Conservation (phyloP, 1,139 yeast species). For the Waltiozyma solani region DNA sequence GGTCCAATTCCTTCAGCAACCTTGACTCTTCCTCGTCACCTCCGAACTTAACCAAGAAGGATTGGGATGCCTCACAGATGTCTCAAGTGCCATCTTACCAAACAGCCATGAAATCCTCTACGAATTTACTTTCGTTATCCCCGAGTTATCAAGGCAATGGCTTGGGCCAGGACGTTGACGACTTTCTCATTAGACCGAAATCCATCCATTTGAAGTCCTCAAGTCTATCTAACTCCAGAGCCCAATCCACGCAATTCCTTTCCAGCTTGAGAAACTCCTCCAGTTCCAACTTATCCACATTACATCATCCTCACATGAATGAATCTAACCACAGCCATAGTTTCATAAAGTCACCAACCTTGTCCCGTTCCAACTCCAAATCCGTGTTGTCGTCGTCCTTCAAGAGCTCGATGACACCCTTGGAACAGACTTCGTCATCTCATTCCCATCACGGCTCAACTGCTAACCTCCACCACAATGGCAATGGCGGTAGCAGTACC, state of each 20-base stretch:
- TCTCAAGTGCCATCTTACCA: constrained; percentile 76
- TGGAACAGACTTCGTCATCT: background rate
- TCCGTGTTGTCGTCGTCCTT: background rate
- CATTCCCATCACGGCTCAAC: background rate
- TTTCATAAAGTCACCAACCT: background rate
- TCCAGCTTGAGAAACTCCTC: constrained; percentile 11
- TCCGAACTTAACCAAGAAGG: constrained; percentile 7
- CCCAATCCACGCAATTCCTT: constrained; percentile 17
- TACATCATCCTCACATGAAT: too few species aligned
- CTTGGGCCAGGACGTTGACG: constrained; percentile 10
- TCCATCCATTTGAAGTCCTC: constrained; percentile 18
- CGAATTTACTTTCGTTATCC: constrained; percentile 28
- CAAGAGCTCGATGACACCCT: background rate
- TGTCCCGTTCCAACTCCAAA: background rate
- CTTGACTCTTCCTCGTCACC: too few species aligned
- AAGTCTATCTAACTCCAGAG: constrained; percentile 17
- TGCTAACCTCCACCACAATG: too few species aligned
- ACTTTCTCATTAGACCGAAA: constrained; percentile 12
- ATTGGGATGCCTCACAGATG: constrained; percentile 36
- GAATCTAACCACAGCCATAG: background rate
- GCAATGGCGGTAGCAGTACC: too few species aligned
- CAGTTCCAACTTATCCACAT: too few species aligned
- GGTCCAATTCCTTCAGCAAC: constrained; percentile 36
- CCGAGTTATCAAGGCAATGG: constrained; percentile 40
- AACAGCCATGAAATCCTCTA: constrained; percentile 52